These are phyloP conservation scores for Sclerotinia subarctica DNA, from an alignment of 2,329 filamentous ascomycete species.

Conservation along the genomic window DNA sequence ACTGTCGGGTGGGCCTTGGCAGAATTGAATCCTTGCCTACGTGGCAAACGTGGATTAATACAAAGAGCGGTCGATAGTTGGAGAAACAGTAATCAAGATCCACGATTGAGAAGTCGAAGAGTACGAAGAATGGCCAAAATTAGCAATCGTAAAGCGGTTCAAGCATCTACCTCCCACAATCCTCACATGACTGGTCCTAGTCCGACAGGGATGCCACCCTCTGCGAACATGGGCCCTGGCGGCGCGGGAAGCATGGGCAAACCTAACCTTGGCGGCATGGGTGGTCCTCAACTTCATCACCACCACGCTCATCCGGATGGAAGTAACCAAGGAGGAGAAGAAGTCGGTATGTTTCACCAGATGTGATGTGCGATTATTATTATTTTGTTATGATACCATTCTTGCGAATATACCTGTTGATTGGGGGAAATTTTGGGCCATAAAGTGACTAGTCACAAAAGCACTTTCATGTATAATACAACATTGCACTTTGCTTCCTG, in stretches of 20 bases:
- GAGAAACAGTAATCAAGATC: constrained; percentile 98
- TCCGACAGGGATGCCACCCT: constrained; percentile 60
- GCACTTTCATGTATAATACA: constrained; percentile 40
- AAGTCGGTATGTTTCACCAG: constrained; percentile 95
- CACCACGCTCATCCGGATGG: constrained; percentile 71
- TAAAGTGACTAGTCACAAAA: constrained; percentile 29
- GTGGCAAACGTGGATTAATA: constrained; percentile 92
- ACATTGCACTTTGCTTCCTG: constrained; percentile 37
- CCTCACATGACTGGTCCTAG: constrained; percentile 63
- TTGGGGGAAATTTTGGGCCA: constrained; percentile 25
- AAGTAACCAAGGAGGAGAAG: constrained; percentile 63
- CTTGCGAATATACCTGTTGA: constrained; percentile 33
- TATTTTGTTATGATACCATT: constrained; percentile 38
- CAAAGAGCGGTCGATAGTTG: constrained; percentile 97
- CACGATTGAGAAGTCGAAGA: constrained; percentile 81
- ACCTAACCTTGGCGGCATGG: constrained; percentile 64
- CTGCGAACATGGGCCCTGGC: constrained; percentile 58
- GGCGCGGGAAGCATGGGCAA: constrained; percentile 59
- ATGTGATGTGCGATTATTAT: constrained; percentile 54
- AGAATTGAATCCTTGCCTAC: constrained; percentile 83
- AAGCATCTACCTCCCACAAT: constrained; percentile 53
- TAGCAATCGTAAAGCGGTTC: constrained; percentile 75
- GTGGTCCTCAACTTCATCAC: constrained; percentile 60
- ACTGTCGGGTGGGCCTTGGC: constrained; percentile 99
- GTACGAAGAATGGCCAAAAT: constrained; percentile 97